These are phyloP conservation scores for Galerina sulciceps DNA, from an alignment of 768 basidiomycete genomes.

Conservation along the genomic window DNA sequence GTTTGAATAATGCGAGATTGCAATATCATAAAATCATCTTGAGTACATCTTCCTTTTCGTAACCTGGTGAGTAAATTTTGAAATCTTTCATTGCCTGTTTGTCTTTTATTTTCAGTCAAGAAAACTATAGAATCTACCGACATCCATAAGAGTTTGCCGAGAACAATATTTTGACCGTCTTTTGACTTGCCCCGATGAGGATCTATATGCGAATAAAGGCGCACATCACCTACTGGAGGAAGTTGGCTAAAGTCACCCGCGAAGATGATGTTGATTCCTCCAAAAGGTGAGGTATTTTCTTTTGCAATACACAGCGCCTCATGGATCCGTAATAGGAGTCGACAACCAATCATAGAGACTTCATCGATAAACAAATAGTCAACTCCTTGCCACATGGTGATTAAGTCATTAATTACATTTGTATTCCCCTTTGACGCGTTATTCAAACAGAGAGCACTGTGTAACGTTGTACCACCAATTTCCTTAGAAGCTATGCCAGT, in stretches of 20 bases:
- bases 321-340: slow-evolving; percentile 32
- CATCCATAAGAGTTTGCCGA: slow-evolving; percentile 39
- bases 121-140: slow-evolving; percentile 32
- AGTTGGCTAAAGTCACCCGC: slow-evolving; percentile 48
- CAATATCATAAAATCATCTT: slow-evolving; percentile 26
- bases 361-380: slow-evolving; percentile 44
- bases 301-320: slow-evolving; percentile 37
- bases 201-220: too few species aligned
- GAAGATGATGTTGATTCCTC: slow-evolving; percentile 45
- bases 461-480: slow-evolving; percentile 43
- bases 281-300: slow-evolving; percentile 31
- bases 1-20: slow-evolving; percentile 11
- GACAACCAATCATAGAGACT: slow-evolving; percentile 43
- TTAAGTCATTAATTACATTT: slow-evolving; percentile 6
- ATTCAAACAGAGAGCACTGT: slow-evolving; percentile 31
- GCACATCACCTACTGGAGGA: slow-evolving; percentile 34
- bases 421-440: not conserved
- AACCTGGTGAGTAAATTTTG: slow-evolving; percentile 23
- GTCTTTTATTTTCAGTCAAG: slow-evolving; percentile 28
- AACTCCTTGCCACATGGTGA: slow-evolving; percentile 41
- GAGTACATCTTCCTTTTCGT: slow-evolving; percentile 28
- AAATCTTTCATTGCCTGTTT: slow-evolving; percentile 29
- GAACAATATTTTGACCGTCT: slow-evolving; percentile 27
- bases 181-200: not conserved
- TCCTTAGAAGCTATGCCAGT: slow-evolving; percentile 44